Evolutionary conservation across 2,329 filamentous ascomycete genomes (phyloP), one percentile per base, ranked within the genome.

Genomic region (Trichoderma arundinaceum): DNA sequence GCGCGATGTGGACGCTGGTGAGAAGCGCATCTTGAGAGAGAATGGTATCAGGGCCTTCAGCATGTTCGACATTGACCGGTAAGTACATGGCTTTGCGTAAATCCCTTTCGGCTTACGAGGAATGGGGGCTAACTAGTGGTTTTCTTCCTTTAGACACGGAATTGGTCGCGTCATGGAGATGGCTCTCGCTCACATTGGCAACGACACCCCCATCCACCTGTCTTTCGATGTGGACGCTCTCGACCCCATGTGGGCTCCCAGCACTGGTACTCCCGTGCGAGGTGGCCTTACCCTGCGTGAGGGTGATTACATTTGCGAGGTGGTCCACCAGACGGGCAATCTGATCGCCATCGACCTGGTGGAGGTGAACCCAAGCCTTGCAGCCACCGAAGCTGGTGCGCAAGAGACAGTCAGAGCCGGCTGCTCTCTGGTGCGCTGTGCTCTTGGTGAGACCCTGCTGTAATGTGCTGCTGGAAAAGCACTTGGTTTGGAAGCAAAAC

Each of bases 61-160:
- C 81, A 99, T 99, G 95, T 95, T 97, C 76, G 95, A 99, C 76
- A 91, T 99, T 77, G 95, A 99, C 79, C 86, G 87, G 90, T 92
- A 82, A 73, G 85, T 75, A 15, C 7, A 33, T 48, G 15, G n/a
- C 49, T n/a, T 22, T 33, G 6, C 7, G 9, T 7, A 2, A n/a
- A n/a, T n/a, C 33, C 12, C 19, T 2, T 4, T 28, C n/a, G 9
- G 6, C n/a, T 19, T 15, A 2, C 12, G 5, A 13, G 7, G 32
- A 33, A n/a, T 8, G 17, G 52, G 1, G 28, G 13, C 59, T 63
- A 28, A 63, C 59, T 1, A 4, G 6, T 15, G 8, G 3, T 12
- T 35, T 17, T 33, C 6, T 17, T 8, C 39, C 6, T 19, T 19
- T 33, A 93, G 92, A 62, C 85, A 98, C 75, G 95, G 95, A 53